Base-by-base conservation (phyloP, 2,329 filamentous ascomycete genomes). In the Exophiala spinifera region DNA sequence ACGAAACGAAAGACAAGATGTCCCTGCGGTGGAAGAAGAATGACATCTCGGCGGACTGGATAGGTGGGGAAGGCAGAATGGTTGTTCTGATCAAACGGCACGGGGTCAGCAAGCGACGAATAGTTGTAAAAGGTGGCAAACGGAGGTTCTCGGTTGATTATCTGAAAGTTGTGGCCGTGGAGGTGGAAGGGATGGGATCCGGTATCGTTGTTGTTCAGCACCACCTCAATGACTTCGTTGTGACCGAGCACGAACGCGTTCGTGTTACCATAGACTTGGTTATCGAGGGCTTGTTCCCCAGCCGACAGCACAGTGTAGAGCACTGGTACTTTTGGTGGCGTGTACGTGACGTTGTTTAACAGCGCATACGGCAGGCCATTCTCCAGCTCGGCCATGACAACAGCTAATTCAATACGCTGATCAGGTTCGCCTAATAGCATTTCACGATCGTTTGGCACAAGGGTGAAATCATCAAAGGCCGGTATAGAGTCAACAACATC, bases 271-370 rank as follows among this genome's bases (percentile, higher is more conserved):
- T 91, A 91, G 3, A 90, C 72, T 1, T 67, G 60, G 0, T 83
- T 74, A 57, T 89, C 76, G 1, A 75, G 76, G 13, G 83, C 80
- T 15, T 78, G 59, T 2, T 72, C 66, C 14, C 82, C 83, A 1
- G 83, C 72, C 0, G 82, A 83, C 3, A 95, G 76, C 1, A 80
- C 88, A 0, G 87, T 89, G 75, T 91, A 95, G 0, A 95, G 76
- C 0, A 86, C 84, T 0, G 90, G 91, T 0, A 95, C 89, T 67
- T 89, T 88, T 46, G 88, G 89, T 0, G 72, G 52, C 3, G 81
- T 79, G 68, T 91, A 95, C 25, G 87, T 89, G 59, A 89, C 82
- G 69, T 88, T 85, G 75, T 92, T 91, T 51, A 88, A 33, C 70
- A 85, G 84, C 55, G 82, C 84, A 25, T 66, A 64, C 17, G 49